A percentile compares a stretch with the other conserved stretches of the same genome.
Conservation (phyloP, 192 early-diverging fungal species). For the Rhizoclosmatium globosum region DNA sequence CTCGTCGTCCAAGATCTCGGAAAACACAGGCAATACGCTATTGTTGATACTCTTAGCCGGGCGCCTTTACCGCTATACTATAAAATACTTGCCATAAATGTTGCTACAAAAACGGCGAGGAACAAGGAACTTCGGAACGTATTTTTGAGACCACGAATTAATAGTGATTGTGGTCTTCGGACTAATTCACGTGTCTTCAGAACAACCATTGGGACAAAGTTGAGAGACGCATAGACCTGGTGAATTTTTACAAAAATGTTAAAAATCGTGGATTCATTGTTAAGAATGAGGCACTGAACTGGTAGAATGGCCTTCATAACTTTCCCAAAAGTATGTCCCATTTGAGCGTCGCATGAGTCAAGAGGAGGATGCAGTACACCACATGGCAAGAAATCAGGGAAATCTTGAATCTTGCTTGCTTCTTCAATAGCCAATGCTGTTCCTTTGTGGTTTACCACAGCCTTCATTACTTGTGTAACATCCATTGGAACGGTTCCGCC, state of each 20-base stretch:
- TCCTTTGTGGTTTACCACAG: constrained; percentile 7
- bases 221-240: constrained; percentile 74
- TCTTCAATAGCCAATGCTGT: neutral
- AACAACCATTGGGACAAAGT: constrained; percentile 77
- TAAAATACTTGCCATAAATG: constrained; percentile 58
- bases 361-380: constrained; percentile 34
- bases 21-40: constrained; percentile 65
- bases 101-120: constrained; percentile 69
- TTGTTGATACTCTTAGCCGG: neutral
- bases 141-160: constrained; percentile 58
- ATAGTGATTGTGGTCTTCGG: constrained; percentile 60
- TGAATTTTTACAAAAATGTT: constrained; percentile 54
- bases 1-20: constrained; percentile 58
- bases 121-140: constrained; percentile 73
- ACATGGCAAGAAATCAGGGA: constrained; percentile 23
- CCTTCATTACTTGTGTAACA: neutral
- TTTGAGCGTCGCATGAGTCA: constrained; percentile 60
- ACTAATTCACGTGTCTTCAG: constrained; percentile 67
- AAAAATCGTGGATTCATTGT: neutral
- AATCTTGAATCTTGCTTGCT: neutral
- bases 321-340: constrained; percentile 34
- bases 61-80: neutral
- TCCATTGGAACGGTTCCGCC: constrained; percentile 4
- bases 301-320: constrained; percentile 37
- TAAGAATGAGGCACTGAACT: neutral